Evolutionary conservation across 352 stramenopile species (phyloP).

Genomic region (Phytophthora pluvialis): DNA sequence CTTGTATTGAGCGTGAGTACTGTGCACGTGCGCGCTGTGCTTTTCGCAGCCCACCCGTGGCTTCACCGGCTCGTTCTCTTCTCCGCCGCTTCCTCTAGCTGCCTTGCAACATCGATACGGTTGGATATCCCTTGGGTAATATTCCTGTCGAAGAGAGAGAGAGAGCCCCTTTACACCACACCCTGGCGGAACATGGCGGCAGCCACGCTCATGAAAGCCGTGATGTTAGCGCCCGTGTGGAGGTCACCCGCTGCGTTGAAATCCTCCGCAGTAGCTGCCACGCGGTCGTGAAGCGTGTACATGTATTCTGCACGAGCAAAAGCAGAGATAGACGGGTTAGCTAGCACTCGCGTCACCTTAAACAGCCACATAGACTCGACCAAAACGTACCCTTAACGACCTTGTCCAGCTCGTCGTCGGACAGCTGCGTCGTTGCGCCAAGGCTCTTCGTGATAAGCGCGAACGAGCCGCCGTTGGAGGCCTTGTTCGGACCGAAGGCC

Average conservation of each 20-base stretch:
- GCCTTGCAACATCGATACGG: constrained; percentile 3
- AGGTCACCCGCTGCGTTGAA: constrained; percentile 84
- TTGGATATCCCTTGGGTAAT: constrained; percentile 11
- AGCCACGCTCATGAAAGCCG: constrained; percentile 96
- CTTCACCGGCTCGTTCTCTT: constrained; percentile 7
- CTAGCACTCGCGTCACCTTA: constrained; percentile 12
- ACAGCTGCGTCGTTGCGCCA: constrained; percentile 55
- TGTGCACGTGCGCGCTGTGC: constrained; percentile 5
- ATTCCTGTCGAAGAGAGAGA: constrained; percentile 4
- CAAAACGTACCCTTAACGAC: constrained; percentile 67
- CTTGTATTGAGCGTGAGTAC: constrained; percentile 33
- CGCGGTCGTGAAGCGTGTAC: constrained; percentile 71
- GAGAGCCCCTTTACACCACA: constrained; percentile 83
- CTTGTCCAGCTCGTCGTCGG: constrained; percentile 65
- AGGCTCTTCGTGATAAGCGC: constrained; percentile 72
- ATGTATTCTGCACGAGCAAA: constrained; percentile 71
- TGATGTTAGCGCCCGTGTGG: constrained; percentile 95
- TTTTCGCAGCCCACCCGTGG: constrained; percentile 4
- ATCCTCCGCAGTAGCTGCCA: constrained; percentile 71
- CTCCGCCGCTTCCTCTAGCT: constrained; percentile 10
- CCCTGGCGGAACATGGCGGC: constrained; percentile 98
- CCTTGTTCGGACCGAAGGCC: constrained; percentile 88
- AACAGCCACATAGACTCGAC: background rate
- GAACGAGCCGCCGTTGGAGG: constrained; percentile 80
- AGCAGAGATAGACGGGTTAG: background rate